Percentiles rank a stretch among this genome's conserved stretches.
phyloP scores from a whole-genome alignment of 768 basidiomycete genomes.

The Lentinula detonsa region DNA sequence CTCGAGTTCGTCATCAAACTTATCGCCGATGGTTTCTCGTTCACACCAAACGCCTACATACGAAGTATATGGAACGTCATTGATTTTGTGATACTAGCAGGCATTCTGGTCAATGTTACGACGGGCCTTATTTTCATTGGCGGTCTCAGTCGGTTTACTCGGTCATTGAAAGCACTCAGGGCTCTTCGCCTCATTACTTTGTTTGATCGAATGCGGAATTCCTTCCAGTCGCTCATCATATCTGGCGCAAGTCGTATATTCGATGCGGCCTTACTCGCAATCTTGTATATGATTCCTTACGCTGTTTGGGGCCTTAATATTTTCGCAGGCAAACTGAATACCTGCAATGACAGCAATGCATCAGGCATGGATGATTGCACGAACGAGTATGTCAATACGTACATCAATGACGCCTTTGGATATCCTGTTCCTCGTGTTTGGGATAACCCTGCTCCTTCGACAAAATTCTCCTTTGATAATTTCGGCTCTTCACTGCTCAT shows the following conservation, averaged over 20 bases:
- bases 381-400: conserved; percentile 64
- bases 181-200: conserved; percentile 88
- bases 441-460: conserved; percentile 79
- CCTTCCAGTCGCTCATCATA: conserved; percentile 83
- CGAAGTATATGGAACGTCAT: conserved; percentile 89
- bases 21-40: conserved; percentile 87
- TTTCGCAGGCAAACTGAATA: conserved; percentile 78
- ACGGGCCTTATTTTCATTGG: conserved; percentile 71
- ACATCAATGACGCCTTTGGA: conserved; percentile 55
- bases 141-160: conserved; percentile 74
- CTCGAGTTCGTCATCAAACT: conserved; percentile 87
- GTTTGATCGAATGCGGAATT: conserved; percentile 78
- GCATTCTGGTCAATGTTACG: conserved; percentile 68
- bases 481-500: conserved; percentile 83
- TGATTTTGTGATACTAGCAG: conserved; percentile 80
- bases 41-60: conserved; percentile 88
- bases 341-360: conserved; percentile 68
- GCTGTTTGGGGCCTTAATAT: conserved; percentile 94
- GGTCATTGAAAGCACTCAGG: conserved; percentile 82
- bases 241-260: conserved; percentile 80
- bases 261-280: conserved; percentile 84
- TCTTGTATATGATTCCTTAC: conserved; percentile 89
- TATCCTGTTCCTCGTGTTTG: conserved; percentile 84
- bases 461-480: conserved; percentile 83
- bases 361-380: conserved; percentile 59